These are phyloP conservation scores for Bisporella sp. DNA, from an alignment of 2,329 filamentous ascomycete genomes.

Conservation along the genomic window DNA sequence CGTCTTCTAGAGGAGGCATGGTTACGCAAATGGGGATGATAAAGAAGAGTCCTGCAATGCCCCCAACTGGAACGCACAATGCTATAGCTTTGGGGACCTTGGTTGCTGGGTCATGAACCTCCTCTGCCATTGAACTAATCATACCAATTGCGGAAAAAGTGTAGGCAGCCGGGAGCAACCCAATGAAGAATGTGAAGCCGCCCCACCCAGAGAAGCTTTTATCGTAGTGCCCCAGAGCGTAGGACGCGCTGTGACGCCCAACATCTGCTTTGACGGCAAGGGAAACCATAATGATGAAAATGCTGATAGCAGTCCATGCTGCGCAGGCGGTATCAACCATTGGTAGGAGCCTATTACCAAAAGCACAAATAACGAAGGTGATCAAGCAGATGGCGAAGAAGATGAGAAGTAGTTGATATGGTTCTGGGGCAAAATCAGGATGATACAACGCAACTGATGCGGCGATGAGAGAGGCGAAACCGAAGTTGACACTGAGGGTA, in stretches of 20 bases:
- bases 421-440: conserved; percentile 41
- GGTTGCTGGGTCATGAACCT: conserved; percentile 43
- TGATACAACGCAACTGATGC: conserved; percentile 47
- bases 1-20: conserved; percentile 37
- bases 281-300: conserved; percentile 49
- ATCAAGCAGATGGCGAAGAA: conserved; percentile 62
- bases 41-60: conserved; percentile 43
- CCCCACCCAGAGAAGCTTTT: conserved; percentile 49
- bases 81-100: conserved; percentile 41
- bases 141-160: conserved; percentile 54
- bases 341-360: conserved; percentile 62
- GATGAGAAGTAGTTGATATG: conserved; percentile 64
- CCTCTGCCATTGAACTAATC: conserved; percentile 57
- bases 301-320: conserved; percentile 46
- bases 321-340: conserved; percentile 52
- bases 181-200: conserved; percentile 55
- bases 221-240: conserved; percentile 51
- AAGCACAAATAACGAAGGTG: conserved; percentile 57
- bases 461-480: conserved; percentile 48
- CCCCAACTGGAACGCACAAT: conserved; percentile 40
- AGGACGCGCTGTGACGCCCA: conserved; percentile 43
- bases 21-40: conserved; percentile 44
- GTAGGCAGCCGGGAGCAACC: conserved; percentile 50
- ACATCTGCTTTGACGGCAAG: conserved; percentile 46
- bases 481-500: conserved; percentile 76